Evolutionary conservation across 2,329 filamentous ascomycete species (phyloP), one percentile per base, ranked within the genome.

Genomic region (Sclerotinia trifoliorum): DNA sequence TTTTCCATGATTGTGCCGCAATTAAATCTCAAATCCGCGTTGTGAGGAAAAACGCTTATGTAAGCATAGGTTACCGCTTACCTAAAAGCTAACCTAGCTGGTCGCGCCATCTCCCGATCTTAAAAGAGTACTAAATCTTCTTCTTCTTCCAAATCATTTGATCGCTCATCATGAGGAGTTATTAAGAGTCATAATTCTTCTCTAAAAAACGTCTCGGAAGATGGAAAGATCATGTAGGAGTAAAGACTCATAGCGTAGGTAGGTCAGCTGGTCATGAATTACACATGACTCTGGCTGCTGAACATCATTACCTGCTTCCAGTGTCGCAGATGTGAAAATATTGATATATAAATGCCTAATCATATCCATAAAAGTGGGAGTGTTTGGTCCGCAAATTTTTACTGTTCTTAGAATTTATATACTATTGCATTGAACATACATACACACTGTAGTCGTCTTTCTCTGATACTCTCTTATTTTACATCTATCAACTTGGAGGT

Each of bases 251-350:
- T 17, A 63, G 1, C n/a, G 15, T 44, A 56, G 49, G 35, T 65
- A 65, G 49, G 35, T 65, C 62, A 65, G 62, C 62, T 65, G 62
- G 24, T 65, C 17, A 56, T n/a, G 17, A n/a, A 44, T 24, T 55
- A 11, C 62, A 65, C 49, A 39, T 65, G 62, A 65, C 62, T 65
- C 39, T 44, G 21, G 24, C 61, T 64, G 61, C 61, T 64, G 61
- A 42, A 49, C 60, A 56, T 65, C 39, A 65, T 29, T 29, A 3
- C 5, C 51, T 54, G 62, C 49, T 35, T 54, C 62, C 5, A 55
- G 62, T 56, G 51, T 56, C 39, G 48, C 32, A 56, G 32, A 17
- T n/a, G 26, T 32, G 4, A 0, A 44, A 44, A 55, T 55, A 24
- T 2, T 19, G 11, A 21, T 51, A 42, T 65, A 29, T 64, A 65